Evolutionary conservation across 2,329 filamentous ascomycete species (phyloP).

Genomic region (Curvularia verruculosa): DNA sequence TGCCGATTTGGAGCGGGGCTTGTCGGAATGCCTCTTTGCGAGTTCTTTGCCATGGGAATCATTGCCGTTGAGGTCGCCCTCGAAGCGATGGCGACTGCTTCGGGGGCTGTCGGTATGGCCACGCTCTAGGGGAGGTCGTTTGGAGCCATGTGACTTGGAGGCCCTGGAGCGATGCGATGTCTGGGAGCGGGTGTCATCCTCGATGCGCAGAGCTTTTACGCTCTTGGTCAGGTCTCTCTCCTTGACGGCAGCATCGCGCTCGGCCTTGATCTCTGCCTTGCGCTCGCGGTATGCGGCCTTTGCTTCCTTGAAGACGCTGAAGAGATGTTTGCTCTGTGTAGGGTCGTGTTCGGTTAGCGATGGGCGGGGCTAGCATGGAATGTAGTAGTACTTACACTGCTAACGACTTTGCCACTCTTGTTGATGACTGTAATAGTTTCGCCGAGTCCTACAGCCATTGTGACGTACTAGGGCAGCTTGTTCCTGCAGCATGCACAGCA

Average conservation of each 20-base stretch:
- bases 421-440: constrained; percentile 91
- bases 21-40: constrained; percentile 53
- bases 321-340: constrained; percentile 80
- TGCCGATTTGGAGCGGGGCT: constrained; percentile 48
- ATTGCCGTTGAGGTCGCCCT: constrained; percentile 40
- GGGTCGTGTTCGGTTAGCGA: constrained; percentile 26
- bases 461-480: constrained; percentile 19
- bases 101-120: constrained; percentile 50
- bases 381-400: constrained; percentile 74
- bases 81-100: constrained; percentile 35
- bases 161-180: constrained; percentile 38
- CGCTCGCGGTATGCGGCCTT: constrained; percentile 86
- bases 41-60: constrained; percentile 49
- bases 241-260: constrained; percentile 65
- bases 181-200: constrained; percentile 46
- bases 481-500: constrained; percentile 33
- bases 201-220: constrained; percentile 56
- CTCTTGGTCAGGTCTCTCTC: constrained; percentile 66
- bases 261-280: constrained; percentile 79
- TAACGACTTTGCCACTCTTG: constrained; percentile 88
- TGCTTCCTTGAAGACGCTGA: constrained; percentile 91
- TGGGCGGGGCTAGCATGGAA: constrained; percentile 6
- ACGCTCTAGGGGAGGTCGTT: constrained; percentile 50
- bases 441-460: constrained; percentile 57
- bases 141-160: constrained; percentile 21